Evolutionary conservation across 31 red algal genomes (phyloP).

Genomic region (Endocladia muricata): DNA sequence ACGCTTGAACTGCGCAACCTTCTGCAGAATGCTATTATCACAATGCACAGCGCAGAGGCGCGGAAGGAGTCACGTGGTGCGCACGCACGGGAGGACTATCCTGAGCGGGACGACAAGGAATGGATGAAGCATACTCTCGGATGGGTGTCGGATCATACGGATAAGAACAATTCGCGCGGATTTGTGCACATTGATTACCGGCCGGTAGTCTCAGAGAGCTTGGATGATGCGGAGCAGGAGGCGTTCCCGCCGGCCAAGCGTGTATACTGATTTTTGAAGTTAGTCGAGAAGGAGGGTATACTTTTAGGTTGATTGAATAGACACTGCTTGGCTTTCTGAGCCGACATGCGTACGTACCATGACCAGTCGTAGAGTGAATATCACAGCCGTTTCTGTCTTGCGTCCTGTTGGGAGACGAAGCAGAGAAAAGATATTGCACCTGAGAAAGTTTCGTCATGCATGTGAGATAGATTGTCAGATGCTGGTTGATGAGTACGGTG

Average conservation of each 20-base stretch:
- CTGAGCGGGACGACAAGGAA: constrained; percentile 78
- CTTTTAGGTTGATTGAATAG: no score
- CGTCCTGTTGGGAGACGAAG: no score
- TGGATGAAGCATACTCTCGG: constrained; percentile 98
- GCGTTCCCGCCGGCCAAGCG: constrained; percentile 83
- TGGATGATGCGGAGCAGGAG: constrained; percentile 76
- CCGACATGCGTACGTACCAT: no score
- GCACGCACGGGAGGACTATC: constrained; percentile 92
- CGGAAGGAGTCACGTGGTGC: constrained; percentile 93
- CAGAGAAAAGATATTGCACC: no score
- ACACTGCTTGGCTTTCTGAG: no score
- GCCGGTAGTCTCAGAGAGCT: constrained; percentile 68
- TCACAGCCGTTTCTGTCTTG: no score
- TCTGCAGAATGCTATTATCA: constrained; percentile 85
- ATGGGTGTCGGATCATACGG: constrained; percentile 55
- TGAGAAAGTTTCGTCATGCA: no score
- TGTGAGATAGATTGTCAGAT: no score
- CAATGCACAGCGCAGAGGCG: constrained; percentile 89
- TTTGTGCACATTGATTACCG: constrained; percentile 88
- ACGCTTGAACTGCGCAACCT: constrained; percentile 90
- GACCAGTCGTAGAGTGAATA: no score
- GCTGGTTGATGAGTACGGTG: no score
- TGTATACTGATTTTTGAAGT: constrained; percentile 74
- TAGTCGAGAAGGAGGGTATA: constrained; percentile 17
- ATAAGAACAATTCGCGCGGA: constrained; percentile 38